Conservation (phyloP, 192 early-diverging fungal genomes). For the Coemansia reversa region DNA sequence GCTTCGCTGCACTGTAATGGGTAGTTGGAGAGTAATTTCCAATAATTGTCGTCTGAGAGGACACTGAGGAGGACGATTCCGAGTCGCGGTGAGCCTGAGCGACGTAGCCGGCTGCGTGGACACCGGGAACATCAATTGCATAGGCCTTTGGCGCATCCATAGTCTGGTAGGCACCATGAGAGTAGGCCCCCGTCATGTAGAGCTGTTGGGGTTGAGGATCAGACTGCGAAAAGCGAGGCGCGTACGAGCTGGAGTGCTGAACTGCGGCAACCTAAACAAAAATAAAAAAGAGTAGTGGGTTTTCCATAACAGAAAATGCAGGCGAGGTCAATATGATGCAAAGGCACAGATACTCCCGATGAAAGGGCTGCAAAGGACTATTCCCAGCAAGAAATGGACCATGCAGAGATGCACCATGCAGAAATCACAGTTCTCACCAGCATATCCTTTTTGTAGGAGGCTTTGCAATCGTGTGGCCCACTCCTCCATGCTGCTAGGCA, state of each 20-base stretch:
- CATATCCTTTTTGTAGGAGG: neutral
- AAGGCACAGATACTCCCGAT: neutral
- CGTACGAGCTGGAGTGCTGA: constrained; percentile 1
- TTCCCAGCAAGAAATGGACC: neutral
- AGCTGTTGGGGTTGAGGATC: constrained; percentile 16
- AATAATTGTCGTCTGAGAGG: constrained; percentile 41
- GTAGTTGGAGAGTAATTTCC: constrained; percentile 28
- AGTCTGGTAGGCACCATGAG: constrained; percentile 3
- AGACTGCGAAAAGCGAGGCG: constrained; percentile 4
- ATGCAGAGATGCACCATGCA: neutral
- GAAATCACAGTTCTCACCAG: neutral
- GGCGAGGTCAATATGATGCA: neutral
- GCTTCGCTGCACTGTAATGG: constrained; percentile 5
- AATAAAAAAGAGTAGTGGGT: neutral
- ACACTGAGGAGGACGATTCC: constrained; percentile 46
- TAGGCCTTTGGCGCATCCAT: constrained; percentile 17
- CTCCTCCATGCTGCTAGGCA: neutral
- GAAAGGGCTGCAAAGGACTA: neutral
- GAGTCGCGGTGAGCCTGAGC: constrained; percentile 33
- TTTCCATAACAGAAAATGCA: neutral
- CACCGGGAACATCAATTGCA: constrained; percentile 35
- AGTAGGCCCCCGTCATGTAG: constrained; percentile 4
- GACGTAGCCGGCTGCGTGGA: constrained; percentile 10
- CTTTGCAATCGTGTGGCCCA: neutral
- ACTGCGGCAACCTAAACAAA: constrained; percentile 7